These are phyloP conservation scores for Teratosphaeria pseudoeucalypti DNA, from an alignment of 2,329 filamentous ascomycete species.

Conservation along the genomic window DNA sequence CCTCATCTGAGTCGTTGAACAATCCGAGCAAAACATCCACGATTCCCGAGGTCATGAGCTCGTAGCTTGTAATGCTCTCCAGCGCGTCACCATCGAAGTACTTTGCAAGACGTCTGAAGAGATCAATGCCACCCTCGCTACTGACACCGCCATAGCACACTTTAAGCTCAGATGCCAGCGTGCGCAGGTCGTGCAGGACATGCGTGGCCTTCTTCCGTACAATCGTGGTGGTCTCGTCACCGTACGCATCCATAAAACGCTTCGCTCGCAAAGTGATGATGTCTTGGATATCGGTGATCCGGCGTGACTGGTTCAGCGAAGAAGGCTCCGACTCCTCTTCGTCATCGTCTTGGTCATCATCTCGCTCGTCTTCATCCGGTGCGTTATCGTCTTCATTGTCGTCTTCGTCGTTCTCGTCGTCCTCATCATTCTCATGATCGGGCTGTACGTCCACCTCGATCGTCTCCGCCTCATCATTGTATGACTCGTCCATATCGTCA, in stretches of 20 bases:
- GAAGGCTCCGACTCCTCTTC: constrained; percentile 38
- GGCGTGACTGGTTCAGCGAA: constrained; percentile 25
- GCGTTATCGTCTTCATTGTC: constrained; percentile 18
- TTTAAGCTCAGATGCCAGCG: constrained; percentile 61
- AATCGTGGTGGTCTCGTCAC: constrained; percentile 60
- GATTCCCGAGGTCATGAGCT: constrained; percentile 81
- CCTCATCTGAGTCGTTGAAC: constrained; percentile 61
- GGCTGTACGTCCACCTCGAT: constrained; percentile 24
- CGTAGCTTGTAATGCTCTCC: constrained; percentile 90
- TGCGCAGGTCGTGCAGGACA: constrained; percentile 63
- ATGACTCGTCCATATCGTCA: constrained; percentile 10
- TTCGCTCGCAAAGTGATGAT: constrained; percentile 68
- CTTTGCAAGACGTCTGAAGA: constrained; percentile 66
- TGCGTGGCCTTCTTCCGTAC: constrained; percentile 70
- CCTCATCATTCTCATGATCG: constrained; percentile 31
- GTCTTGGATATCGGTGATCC: constrained; percentile 49
- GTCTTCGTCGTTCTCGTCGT: constrained; percentile 43
- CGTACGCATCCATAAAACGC: constrained; percentile 73
- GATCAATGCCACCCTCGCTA: constrained; percentile 40
- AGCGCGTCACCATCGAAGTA: constrained; percentile 85
- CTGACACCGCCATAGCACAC: constrained; percentile 50
- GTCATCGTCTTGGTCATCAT: constrained; percentile 46
- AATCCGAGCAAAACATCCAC: constrained; percentile 74
- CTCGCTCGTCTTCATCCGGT: constrained; percentile 11
- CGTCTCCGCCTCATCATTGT: constrained; percentile 28